A percentile compares a stretch with the other conserved stretches of the same genome.
Evolutionary conservation across 2,329 filamentous ascomycete species (phyloP).

Genomic region (Amesomyces nigricolor): DNA sequence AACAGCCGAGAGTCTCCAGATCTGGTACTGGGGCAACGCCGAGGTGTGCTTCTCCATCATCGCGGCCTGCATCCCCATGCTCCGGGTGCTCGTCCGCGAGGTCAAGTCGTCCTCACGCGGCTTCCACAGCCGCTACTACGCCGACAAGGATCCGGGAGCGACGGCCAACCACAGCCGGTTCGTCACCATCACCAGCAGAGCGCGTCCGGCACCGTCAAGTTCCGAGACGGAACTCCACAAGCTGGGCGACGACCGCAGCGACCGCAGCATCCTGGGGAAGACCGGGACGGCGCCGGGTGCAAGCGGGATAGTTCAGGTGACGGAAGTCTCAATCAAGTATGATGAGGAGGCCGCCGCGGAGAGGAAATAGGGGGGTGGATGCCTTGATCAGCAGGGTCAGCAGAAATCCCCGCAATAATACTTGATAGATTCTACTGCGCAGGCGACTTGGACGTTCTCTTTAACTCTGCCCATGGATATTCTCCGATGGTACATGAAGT

Average conservation of each 20-base stretch:
- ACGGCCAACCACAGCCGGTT: constrained; percentile 9
- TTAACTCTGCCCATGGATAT: no score
- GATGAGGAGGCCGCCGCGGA: not conserved
- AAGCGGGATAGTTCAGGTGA: constrained; percentile 10
- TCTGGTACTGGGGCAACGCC: constrained; percentile 14
- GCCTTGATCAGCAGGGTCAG: no score
- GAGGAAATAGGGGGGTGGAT: no score
- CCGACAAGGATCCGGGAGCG: constrained; percentile 4
- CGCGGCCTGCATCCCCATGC: constrained; percentile 17
- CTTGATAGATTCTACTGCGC: no score
- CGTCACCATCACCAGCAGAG: constrained; percentile 10
- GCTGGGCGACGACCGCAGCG: constrained; percentile 13
- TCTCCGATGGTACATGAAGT: no score
- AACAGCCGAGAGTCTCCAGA: constrained; percentile 8
- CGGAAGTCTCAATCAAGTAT: constrained; percentile 12
- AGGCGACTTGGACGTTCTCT: no score
- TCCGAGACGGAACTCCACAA: constrained; percentile 12
- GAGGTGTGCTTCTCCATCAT: constrained; percentile 10
- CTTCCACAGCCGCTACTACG: constrained; percentile 8
- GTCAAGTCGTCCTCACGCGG: constrained; percentile 4
- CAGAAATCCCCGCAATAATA: no score
- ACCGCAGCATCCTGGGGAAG: constrained; percentile 9
- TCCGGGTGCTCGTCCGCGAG: constrained; percentile 14
- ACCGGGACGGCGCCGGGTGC: not conserved
- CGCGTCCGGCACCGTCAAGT: not conserved